Percentiles rank a stretch among this genome's conserved stretches.
Evolutionary conservation across 225 moss, liverwort and hornwort species (phyloP).

Genomic region (Neckera pumila): DNA sequence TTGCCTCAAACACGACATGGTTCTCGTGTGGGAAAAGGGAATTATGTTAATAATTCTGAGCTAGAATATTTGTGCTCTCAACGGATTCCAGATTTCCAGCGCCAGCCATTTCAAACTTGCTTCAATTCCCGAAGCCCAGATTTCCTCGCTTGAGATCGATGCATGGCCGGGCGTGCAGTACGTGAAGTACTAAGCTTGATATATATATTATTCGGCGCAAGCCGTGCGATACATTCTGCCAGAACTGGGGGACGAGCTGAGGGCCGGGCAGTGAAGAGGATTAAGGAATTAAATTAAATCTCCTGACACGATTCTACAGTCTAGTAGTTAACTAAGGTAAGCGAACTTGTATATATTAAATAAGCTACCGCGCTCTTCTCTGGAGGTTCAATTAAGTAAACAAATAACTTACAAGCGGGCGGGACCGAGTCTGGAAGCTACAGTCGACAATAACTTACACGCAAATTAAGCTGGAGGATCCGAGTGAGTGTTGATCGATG

Average conservation of each 20-base stretch:
- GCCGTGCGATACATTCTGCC: background rate
- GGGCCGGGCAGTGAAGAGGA: background rate
- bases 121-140: background rate
- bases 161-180: background rate
- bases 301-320: background rate
- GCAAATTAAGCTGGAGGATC: no score
- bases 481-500: background rate
- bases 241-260: background rate
- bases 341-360: background rate
- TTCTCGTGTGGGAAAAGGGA: background rate
- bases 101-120: background rate
- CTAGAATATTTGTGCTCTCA: background rate
- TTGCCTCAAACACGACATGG: background rate
- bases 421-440: background rate
- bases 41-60: background rate
- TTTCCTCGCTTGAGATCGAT: background rate
- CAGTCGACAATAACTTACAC: background rate
- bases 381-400: background rate
- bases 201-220: background rate
- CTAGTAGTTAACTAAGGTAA: background rate
- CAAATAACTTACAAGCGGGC: background rate
- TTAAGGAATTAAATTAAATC: background rate
- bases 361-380: background rate
- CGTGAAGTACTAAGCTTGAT: no score
- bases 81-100: background rate